Evolutionary conservation across 306 rosid species (phyloP).

Genomic region (Cyclanthera cordifolia): DNA sequence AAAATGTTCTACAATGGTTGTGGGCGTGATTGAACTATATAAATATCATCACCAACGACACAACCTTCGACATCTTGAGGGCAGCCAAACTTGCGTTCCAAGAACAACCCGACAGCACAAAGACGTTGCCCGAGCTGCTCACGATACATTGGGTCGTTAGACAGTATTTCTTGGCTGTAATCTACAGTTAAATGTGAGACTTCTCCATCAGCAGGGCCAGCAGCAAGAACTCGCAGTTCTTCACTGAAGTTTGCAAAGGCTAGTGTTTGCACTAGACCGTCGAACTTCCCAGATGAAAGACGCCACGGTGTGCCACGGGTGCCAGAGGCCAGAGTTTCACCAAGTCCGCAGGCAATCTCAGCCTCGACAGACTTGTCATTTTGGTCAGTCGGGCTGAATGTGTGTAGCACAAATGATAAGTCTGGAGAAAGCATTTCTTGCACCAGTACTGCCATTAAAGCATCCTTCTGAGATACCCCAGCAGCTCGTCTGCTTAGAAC

Average conservation of each 20-base stretch:
- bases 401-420: slow-evolving; percentile 81
- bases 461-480: slow-evolving; percentile 71
- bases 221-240: slow-evolving; percentile 63
- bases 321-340: slow-evolving; percentile 96
- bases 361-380: slow-evolving; percentile 72
- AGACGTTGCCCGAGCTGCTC: slow-evolving; percentile 75
- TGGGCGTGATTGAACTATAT: slow-evolving; percentile 79
- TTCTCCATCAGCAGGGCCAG: slow-evolving; percentile 82
- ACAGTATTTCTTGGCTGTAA: slow-evolving; percentile 74
- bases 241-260: slow-evolving; percentile 90
- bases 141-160: slow-evolving; percentile 61
- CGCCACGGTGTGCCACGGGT: slow-evolving; percentile 96
- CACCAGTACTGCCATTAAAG: slow-evolving; percentile 81
- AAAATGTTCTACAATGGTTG: slow-evolving; percentile 43
- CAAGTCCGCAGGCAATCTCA: slow-evolving; percentile 89
- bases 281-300: slow-evolving; percentile 66
- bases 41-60: slow-evolving; percentile 69
- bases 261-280: slow-evolving; percentile 54
- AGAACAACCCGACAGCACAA: slow-evolving; percentile 77
- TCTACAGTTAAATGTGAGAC: slow-evolving; percentile 72
- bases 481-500: slow-evolving; percentile 75
- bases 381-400: slow-evolving; percentile 55
- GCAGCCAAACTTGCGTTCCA: slow-evolving; percentile 71
- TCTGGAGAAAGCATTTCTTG: slow-evolving; percentile 98
- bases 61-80: slow-evolving; percentile 94